Percentiles rank a stretch among this genome's conserved stretches.
Conservation (phyloP, 148 eudicot genomes). For the Vaccinium myrtillus region DNA sequence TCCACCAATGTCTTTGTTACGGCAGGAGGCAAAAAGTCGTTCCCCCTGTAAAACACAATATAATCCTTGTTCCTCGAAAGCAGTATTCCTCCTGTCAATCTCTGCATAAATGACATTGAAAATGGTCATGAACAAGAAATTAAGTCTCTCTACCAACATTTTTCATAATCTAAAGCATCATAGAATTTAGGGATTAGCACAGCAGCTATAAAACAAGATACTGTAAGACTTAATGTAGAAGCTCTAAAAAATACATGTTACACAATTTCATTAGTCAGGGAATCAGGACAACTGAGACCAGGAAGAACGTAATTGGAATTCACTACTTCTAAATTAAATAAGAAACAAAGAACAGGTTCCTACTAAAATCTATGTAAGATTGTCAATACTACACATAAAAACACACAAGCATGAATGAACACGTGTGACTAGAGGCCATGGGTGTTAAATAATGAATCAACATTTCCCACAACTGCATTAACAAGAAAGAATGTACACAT, state of each 20-base stretch:
- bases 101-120: slow-evolving; percentile 42
- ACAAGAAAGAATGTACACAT: background rate
- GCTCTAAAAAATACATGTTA: background rate
- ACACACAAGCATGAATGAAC: background rate
- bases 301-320: background rate
- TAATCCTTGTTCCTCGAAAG: slow-evolving; percentile 88
- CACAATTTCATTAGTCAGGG: background rate
- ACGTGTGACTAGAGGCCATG: background rate
- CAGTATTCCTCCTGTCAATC: slow-evolving; percentile 83
- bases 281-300: background rate
- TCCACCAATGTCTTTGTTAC: slow-evolving; percentile 60
- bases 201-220: background rate
- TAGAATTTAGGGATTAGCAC: background rate
- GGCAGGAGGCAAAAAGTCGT: slow-evolving; percentile 80
- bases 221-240: background rate
- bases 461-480: slow-evolving; percentile 1
- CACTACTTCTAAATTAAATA: background rate
- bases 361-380: background rate
- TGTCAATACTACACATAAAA: background rate
- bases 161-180: background rate
- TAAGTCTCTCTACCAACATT: background rate
- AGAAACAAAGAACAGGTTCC: background rate
- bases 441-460: background rate
- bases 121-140: slow-evolving; percentile 1
- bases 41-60: slow-evolving; percentile 92